Base-by-base conservation (phyloP, 441 rosid species). In the Arabidopsis hybrid region DNA sequence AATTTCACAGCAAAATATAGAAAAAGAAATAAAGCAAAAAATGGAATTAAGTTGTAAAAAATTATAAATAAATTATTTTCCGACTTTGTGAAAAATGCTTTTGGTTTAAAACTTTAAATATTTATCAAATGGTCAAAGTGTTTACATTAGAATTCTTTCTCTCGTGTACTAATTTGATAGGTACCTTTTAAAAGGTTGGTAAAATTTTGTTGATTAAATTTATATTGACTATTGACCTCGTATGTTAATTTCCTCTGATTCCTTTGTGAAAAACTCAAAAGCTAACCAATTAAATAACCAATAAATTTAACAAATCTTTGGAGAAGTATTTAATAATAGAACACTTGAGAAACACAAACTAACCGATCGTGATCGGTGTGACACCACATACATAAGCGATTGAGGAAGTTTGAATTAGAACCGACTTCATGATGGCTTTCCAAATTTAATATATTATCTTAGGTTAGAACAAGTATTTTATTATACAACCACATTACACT, bases 351-450 rank as follows among this genome's bases (percentile, higher is more conserved):
- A 42, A 17, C 34, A 73, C 29, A 26, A 21, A 65, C 67, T 67
- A 53, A 42, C 40, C 47, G 63, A 74, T 67, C 53, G 78, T 42
- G 68, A 74, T 59, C 55, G 47, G 73, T 67, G 73, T 67, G 78
- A 74, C 73, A 74, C 61, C 61, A 74, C 67, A 65, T 46, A 46
- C 14, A 13, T 32, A 43, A 64, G 65, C 40, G 42, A 56, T 4
- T 34, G 8, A 16, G 52, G 11, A 40, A 29, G 65, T 75, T 61
- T 55, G 74, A 60, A 68, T 9, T 11, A 43, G 42, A 68, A 45
- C 69, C 65, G 70, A 45, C 60, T 13, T 75, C 65, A 46, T 69
- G 79, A 69, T 75, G 79, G 70, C 79, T 75, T 68, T 75, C 45
- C 38, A 55, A 68, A 38, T 69, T 61, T 46, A 53, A 59, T 69